Evolutionary conservation across 2,329 filamentous ascomycete genomes (phyloP), one percentile per base, ranked within the genome.

Genomic region (Aspergillus sp.): DNA sequence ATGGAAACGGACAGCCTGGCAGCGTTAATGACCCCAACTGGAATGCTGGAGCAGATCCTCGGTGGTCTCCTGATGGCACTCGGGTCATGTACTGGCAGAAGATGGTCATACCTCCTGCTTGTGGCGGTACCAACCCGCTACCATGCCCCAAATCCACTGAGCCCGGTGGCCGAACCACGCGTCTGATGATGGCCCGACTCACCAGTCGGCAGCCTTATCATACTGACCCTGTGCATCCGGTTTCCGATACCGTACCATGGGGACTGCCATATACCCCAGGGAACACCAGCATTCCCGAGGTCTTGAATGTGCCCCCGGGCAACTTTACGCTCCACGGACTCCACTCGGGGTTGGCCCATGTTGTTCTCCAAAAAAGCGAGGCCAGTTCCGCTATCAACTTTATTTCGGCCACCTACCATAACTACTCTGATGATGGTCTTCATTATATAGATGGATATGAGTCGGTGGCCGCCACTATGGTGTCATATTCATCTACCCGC

Each of bases 11-110:
- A 69, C 3, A 73, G 63, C 62, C 62, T 15, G 78, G 77, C 1
- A 74, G 67, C 54, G 60, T 78, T n/a, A 77, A 79, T 56, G 80
- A 82, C 56, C 76, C 80, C 0, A 73, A 80, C 25, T 83, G 81
- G 81, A 83, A 83, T 63, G 81, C 71, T 3, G 67, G 70, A 10
- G 81, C 81, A 5, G 81, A 83, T 63, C 81, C 67, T 1, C 54
- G 57, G 15, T 69, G 60, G 51, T 68, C 67, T 8, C 59, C 64
- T 1, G 81, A 83, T 61, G 74, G 75, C 5, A 82, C 79, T 0
- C 64, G 70, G 1, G 74, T 83, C 38, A 75, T 75, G 0, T 83
- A 78, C 62, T 81, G 68, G 67, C 77, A 83, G 62, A 68, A 68
- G 3, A 65, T 79, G 6, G 73, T 75, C 0, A 62, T 74, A 1